Evolutionary conservation across 2,329 filamentous ascomycete genomes (phyloP), one percentile per base, ranked within the genome.

Genomic region (Ophiosphaerella korrae): DNA sequence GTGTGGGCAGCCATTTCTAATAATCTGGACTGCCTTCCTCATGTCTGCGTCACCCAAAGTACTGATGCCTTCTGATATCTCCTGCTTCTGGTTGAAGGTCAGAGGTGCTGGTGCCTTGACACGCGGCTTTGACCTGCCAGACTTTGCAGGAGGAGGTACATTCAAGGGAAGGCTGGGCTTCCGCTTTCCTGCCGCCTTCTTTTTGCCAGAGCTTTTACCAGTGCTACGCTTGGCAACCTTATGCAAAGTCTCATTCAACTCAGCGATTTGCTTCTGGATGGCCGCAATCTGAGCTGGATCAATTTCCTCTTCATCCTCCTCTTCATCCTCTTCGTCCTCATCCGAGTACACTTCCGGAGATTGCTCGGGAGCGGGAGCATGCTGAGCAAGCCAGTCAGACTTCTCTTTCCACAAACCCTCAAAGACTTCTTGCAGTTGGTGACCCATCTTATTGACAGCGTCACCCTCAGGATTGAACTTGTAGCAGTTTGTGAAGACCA

Each of bases 401-500:
- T 96, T 97, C 64, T 87, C 85, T 7, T 81, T 80, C 86, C 93
- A 92, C 66, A 92, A 82, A 5, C 75, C 73, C 53, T 90, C 86
- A 74, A 96, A 97, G 1, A 93, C 69, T 4, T 84, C 82, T 70
- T 96, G 86, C 3, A 96, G 78, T 52, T 86, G 78, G 61, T 88
- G 85, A 11, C 90, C 93, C 58, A 88, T 80, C 26, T 80, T 72
- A 50, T 90, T 87, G 13, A 95, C 89, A 1, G 86, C 81, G 56
- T 95, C 91, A 7, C 85, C 87, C 0, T 82, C 78, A n/a, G 86
- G 84, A 63, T 99, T 99, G 82, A 97, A 99, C 57, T 88, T 88
- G 78, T 86, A 91, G 73, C 93, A 97, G 72, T 99, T 99, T 62
- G 84, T 82, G 66, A 97, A 88, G 60, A 97, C 92, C 49, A 92